Conservation (phyloP, 192 early-diverging fungal species). For the Coemansia sp. region DNA sequence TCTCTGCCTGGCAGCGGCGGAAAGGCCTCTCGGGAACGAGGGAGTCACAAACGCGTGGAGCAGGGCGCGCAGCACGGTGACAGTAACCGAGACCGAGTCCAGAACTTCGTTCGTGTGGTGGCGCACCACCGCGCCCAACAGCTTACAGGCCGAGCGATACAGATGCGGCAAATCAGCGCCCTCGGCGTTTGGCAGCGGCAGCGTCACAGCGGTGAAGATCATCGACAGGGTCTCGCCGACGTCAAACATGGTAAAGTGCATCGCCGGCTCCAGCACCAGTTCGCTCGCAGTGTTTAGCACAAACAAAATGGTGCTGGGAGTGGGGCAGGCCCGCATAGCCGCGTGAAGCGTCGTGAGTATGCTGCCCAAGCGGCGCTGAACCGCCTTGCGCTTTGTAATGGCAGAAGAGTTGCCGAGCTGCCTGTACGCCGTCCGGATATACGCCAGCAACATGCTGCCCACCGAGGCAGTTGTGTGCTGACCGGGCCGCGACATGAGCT, state of each 20-base stretch:
- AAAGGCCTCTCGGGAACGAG: slow-evolving; percentile 3
- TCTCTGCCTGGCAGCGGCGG: not conserved
- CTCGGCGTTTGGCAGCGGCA: slow-evolving; percentile 8
- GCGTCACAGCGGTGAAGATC: slow-evolving; percentile 4
- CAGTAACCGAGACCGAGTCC: slow-evolving; percentile 26
- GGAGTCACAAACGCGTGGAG: slow-evolving; percentile 45
- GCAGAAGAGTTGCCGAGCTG: slow-evolving; percentile 8
- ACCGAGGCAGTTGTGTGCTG: not conserved
- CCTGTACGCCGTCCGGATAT: slow-evolving; percentile 18
- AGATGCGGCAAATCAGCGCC: slow-evolving; percentile 8
- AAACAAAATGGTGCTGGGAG: not conserved
- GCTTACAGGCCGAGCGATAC: slow-evolving; percentile 17
- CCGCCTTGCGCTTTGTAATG: slow-evolving; percentile 19
- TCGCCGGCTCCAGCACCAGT: slow-evolving; percentile 20
- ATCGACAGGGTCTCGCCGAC: slow-evolving; percentile 25
- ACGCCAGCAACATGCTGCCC: slow-evolving; percentile 22
- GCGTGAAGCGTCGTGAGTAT: slow-evolving; percentile 25
- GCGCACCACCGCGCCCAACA: slow-evolving; percentile 25
- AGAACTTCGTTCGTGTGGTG: slow-evolving; percentile 27
- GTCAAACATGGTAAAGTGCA: slow-evolving; percentile 40
- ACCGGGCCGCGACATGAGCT: not conserved
- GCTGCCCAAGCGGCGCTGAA: slow-evolving; percentile 30
- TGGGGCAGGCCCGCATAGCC: not conserved
- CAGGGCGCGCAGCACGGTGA: slow-evolving; percentile 19
- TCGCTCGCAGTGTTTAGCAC: slow-evolving; percentile 23